Evolutionary conservation across 164 flowering plant species (phyloP), one percentile per base, ranked within the genome.

Genomic region (Nymphaea colorata): DNA sequence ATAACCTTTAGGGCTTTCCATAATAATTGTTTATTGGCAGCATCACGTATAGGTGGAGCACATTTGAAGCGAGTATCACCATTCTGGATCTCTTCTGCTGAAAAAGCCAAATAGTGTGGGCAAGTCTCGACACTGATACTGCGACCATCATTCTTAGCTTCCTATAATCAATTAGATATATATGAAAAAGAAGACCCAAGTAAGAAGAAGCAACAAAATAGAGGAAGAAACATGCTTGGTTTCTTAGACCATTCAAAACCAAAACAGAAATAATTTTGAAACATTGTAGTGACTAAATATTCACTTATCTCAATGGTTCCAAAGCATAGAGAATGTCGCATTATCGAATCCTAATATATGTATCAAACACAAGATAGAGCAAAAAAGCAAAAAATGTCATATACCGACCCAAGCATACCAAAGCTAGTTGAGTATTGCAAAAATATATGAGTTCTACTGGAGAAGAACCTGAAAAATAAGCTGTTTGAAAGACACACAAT

Each of bases 61-160:
- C 99, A 95, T 74, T 95, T 92, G 65, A 88, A 88, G 51, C 99
- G 93, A 17, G 99, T 95, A 78, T 95, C 97, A 66, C 99, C 94
- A 76, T 90, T 92, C 14, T 66, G 85, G 70, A 95, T 88, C 79
- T 90, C 94, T 80, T 92, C 99, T 4, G 96, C 83, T 59, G 98
- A 84, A 79, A 95, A 95, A 12, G 99, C 93, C 42, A 95, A 71
- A 68, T 95, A 95, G 73, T 95, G 99, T 7, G 99, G 94, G 76
- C 99, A 95, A 17, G 99, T 95, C 74, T 95, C 99, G 68, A 92
- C 87, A 51, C 86, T 87, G 59, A 95, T 36, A 70, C 99, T 92
- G 70, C 87, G 91, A 51, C 99, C 98, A 6, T 68, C 75, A 44
- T 69, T 68, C 80, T 89, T 95, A 62, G 96, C 98, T 70, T 71